Evolutionary conservation across 2,329 filamentous ascomycete genomes (phyloP), one percentile per base, ranked within the genome.

Genomic region (Fusarium sp.): DNA sequence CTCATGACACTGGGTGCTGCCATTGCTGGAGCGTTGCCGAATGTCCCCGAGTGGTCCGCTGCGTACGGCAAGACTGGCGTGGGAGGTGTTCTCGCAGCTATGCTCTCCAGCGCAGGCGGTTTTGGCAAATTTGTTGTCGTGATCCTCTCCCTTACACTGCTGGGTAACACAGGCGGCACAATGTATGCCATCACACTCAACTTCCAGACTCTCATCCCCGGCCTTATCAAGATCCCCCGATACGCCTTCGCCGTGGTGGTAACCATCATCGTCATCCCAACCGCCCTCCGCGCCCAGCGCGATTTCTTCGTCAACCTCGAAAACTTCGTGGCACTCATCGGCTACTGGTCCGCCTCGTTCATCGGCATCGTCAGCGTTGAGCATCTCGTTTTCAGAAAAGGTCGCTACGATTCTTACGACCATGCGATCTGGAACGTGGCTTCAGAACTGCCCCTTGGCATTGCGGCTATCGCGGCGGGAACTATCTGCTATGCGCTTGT

Each of bases 1-100:
- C 82, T 91, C 53, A 90, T 91, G 87, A 83, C 82, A 1, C 83
- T 91, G 1, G 89, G 89, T 9, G 87, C 88, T 12, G 88, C 89
- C n/a, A 89, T 91, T 45, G 88, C 85, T 20, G 88, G 87, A 9
- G 88, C 88, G 30, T 82, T 88, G 2, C 81, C 84, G 25, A 87
- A 84, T 67, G 81, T 86, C 3, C 82, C 86, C 0, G 77, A 78
- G 6, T 90, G 88, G 88, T 70, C 81, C n/a, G 81, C 79, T 5
- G 87, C 83, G 4, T 89, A 90, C 73, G 80, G 85, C 5, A 71
- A 78, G 46, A 86, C 84, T 41, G 83, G 84, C 7, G 84, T 88
- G 1, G 88, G 88, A 29, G 88, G 88, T 46, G 84, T 89, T 6
- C 80, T 91, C 14, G 84, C 84, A 11, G 87, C 85, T 41, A 90